Percentiles rank a stretch among this genome's conserved stretches.
phyloP scores from a whole-genome alignment of 2,329 filamentous ascomycete species.

The Pseudocercospora fuligena region DNA sequence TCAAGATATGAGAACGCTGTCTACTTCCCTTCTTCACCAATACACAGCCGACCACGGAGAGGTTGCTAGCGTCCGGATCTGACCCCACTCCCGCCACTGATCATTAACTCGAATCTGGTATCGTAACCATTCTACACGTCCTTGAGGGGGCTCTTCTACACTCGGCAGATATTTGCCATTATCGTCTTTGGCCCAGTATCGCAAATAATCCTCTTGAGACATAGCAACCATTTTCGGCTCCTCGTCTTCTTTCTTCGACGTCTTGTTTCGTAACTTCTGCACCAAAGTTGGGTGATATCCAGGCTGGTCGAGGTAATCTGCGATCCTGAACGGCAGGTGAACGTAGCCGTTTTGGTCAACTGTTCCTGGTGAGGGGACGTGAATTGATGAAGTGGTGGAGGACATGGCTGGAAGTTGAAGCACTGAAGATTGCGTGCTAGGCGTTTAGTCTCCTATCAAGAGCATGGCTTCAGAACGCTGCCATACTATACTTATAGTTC shows the following conservation, averaged over 20 bases:
- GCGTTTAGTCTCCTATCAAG: too few relatives aligned
- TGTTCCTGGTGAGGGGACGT: slow-evolving; percentile 2
- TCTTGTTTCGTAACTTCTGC: slow-evolving; percentile 1
- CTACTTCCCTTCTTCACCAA: not conserved
- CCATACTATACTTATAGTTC: not conserved
- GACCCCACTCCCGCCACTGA: slow-evolving; percentile 5
- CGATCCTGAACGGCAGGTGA: slow-evolving; percentile 8
- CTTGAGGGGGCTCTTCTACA: not conserved
- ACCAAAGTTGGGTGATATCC: not conserved
- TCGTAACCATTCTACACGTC: slow-evolving; percentile 11
- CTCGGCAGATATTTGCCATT: not conserved
- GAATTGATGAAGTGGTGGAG: not conserved
- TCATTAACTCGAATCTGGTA: slow-evolving; percentile 11
- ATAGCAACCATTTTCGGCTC: slow-evolving; percentile 1
- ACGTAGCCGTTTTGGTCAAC: slow-evolving; percentile 12
- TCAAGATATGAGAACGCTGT: not conserved
- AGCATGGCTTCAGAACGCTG: not conserved
- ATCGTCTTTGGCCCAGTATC: slow-evolving; percentile 5
- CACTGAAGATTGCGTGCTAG: too few relatives aligned
- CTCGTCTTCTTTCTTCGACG: not conserved
- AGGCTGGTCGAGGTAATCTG: not conserved
- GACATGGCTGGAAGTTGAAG: not conserved
- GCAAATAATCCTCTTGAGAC: slow-evolving; percentile 1
- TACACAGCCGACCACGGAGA: not conserved
- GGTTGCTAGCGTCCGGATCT: not conserved